phyloP scores from a whole-genome alignment of 2,329 filamentous ascomycete species.

The Trichocomaceae sp. region DNA sequence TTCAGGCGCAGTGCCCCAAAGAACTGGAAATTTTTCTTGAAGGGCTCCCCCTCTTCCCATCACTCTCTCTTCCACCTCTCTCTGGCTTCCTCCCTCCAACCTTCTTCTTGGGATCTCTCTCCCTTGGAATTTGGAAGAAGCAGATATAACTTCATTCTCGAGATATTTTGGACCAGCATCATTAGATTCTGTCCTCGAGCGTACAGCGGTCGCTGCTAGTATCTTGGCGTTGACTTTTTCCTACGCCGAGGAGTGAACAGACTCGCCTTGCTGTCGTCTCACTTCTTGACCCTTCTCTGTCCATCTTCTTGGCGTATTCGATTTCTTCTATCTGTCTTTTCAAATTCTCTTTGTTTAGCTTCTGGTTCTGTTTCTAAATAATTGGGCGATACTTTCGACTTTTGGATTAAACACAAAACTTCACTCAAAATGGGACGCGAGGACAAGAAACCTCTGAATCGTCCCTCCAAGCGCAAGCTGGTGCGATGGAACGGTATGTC shows the following conservation, averaged over 20 bases:
- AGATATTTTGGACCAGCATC: not conserved
- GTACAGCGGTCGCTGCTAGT: not conserved
- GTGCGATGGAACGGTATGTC: conserved; percentile 40
- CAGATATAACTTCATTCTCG: not conserved
- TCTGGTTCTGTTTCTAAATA: not conserved
- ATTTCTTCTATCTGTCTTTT: not conserved
- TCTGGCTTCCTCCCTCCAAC: not conserved
- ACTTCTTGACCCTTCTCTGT: not conserved
- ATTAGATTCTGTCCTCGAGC: not conserved
- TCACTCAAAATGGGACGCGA: conserved; percentile 1
- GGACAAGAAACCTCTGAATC: conserved; percentile 16
- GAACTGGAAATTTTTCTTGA: not conserved
- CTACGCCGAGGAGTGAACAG: not conserved
- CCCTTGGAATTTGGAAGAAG: not conserved
- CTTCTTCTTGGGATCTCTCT: not conserved
- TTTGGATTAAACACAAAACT: not conserved
- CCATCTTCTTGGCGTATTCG: not conserved
- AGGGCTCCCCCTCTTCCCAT: not conserved
- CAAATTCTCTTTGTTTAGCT: not conserved
- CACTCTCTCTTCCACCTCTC: not conserved
- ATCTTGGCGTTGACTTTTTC: not conserved
- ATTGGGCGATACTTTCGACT: not conserved
- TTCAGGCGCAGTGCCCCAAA: not conserved
- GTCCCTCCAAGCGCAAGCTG: conserved; percentile 30
- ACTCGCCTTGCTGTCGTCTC: not conserved